Conservation (phyloP, 140 eudicot genomes). For the Oenanthe javanica region DNA sequence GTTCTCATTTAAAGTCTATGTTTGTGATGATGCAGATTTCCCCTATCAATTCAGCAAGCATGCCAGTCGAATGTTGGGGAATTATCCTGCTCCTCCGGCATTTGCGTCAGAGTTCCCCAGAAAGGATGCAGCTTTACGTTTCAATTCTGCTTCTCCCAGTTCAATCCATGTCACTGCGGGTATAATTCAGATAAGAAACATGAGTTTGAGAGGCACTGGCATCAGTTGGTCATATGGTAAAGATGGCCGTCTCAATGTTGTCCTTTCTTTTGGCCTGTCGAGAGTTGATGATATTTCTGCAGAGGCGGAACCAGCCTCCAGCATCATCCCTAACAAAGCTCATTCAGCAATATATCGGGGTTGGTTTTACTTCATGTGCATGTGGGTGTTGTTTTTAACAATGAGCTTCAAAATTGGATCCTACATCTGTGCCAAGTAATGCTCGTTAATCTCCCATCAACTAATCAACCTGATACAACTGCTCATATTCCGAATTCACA, state of each 20-base stretch:
- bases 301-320: constrained; percentile 18
- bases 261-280: constrained; percentile 49
- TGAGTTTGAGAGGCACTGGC: constrained; percentile 32
- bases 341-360: constrained; percentile 28
- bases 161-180: constrained; percentile 62
- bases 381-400: constrained; percentile 51
- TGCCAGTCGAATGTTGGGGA: constrained; percentile 67
- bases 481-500: not conserved
- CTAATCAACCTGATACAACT: not conserved
- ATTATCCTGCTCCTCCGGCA: constrained; percentile 72
- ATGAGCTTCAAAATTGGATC: constrained; percentile 66
- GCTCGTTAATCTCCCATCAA: not conserved
- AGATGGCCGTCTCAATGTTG: constrained; percentile 42
- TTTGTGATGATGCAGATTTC: constrained; percentile 34
- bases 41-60: constrained; percentile 42
- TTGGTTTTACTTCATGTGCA: constrained; percentile 42
- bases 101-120: constrained; percentile 84
- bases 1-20: not conserved
- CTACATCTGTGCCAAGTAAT: constrained; percentile 30
- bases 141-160: constrained; percentile 46
- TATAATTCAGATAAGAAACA: constrained; percentile 53
- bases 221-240: constrained; percentile 43
- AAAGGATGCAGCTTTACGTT: constrained; percentile 34
- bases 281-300: constrained; percentile 22
- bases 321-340: constrained; percentile 31